Evolutionary conservation across 768 basidiomycete genomes (phyloP).

Genomic region (Lactarius pseudohatsudake): DNA sequence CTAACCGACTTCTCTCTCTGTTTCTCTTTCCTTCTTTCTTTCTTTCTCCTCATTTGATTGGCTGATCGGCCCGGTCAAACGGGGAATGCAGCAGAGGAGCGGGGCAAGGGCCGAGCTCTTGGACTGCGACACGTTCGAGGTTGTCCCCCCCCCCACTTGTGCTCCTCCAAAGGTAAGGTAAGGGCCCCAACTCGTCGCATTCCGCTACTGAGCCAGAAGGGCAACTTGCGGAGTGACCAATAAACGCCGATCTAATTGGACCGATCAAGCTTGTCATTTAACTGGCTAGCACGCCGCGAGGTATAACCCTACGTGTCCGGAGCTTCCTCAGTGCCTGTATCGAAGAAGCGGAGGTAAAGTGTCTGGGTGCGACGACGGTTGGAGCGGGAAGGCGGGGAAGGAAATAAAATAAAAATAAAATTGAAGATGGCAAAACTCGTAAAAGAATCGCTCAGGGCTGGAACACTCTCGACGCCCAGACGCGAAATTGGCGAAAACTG

Average conservation of each 20-base stretch:
- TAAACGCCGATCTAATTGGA: conserved; percentile 1
- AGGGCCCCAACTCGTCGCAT: not conserved
- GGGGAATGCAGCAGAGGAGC: conserved; percentile 9
- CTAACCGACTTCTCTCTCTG: conserved; percentile 9
- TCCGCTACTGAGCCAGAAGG: not conserved
- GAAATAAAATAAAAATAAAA: not conserved
- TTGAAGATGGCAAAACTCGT: not conserved
- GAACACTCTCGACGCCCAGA: not conserved
- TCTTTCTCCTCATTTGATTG: not conserved
- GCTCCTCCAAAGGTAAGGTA: not conserved
- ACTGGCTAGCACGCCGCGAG: not conserved
- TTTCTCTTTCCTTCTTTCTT: conserved; percentile 1
- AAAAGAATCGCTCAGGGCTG: not conserved
- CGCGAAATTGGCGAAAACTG: not conserved
- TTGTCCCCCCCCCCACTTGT: not conserved
- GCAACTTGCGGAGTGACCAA: not conserved
- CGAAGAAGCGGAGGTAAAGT: conserved; percentile 1
- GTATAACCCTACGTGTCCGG: conserved; percentile 2
- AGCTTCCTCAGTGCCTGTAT: conserved; percentile 15
- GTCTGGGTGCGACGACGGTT: not conserved
- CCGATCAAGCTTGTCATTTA: conserved; percentile 9
- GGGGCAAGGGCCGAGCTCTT: not conserved
- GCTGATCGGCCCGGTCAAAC: conserved; percentile 18
- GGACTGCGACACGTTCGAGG: not conserved
- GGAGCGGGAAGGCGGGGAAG: not conserved